A percentile compares a stretch with the other conserved stretches of the same genome.
Evolutionary conservation across 2,329 filamentous ascomycete species (phyloP).

Genomic region (Ciborinia camelliae): DNA sequence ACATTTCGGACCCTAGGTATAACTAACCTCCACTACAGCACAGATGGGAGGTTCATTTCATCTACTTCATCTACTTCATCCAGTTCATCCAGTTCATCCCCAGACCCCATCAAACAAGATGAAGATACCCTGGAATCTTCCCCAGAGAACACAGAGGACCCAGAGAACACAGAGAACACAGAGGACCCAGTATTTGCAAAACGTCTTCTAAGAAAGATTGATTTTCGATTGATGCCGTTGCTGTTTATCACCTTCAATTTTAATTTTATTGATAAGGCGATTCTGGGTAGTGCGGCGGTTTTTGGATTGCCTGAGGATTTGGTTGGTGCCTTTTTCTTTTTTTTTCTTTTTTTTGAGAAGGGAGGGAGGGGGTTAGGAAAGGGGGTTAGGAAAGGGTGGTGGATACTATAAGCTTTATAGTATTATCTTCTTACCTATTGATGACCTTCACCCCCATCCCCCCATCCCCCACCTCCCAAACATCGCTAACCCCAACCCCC

Average conservation of each 20-base stretch:
- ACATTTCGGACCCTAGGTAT: no score
- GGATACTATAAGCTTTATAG: no score
- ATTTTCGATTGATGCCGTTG: conserved; percentile 50
- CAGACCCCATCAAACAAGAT: neutral
- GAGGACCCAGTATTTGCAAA: neutral
- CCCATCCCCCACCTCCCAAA: no score
- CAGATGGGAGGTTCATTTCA: no score
- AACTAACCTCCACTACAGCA: no score
- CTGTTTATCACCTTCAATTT: conserved; percentile 55
- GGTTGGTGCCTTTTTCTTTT: conserved; percentile 12
- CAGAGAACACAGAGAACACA: neutral
- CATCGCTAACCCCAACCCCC: neutral
- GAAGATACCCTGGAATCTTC: neutral
- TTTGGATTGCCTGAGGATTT: conserved; percentile 47
- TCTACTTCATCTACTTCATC: no score
- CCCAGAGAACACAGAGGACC: no score
- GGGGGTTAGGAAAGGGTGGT: no score
- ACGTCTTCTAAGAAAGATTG: conserved; percentile 50
- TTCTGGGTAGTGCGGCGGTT: conserved; percentile 43
- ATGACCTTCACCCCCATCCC: neutral
- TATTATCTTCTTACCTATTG: no score
- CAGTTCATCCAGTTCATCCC: neutral
- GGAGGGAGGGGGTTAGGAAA: no score
- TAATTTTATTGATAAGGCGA: conserved; percentile 44
- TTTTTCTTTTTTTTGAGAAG: no score